A percentile compares a stretch with the other conserved stretches of the same genome.
phyloP scores from a whole-genome alignment of 106 monocot species.

The Posidonia australis region DNA sequence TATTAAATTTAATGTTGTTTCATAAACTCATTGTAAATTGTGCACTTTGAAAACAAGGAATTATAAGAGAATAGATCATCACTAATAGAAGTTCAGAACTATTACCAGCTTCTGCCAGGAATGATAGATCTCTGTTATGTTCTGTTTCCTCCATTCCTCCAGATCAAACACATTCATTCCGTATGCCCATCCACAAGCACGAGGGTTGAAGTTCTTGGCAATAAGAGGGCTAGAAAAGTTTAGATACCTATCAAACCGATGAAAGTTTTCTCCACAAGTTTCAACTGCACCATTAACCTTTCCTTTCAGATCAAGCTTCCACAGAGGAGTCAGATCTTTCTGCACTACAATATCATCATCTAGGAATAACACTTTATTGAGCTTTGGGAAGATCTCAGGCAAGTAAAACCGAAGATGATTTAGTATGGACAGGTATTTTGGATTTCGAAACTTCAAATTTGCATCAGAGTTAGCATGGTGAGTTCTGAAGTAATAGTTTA shows the following conservation, averaged over 20 bases:
- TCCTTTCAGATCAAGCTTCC: constrained; percentile 11
- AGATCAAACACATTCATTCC: constrained; percentile 24
- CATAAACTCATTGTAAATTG: background rate
- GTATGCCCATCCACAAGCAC: constrained; percentile 14
- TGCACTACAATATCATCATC: constrained; percentile 18
- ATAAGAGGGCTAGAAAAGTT: constrained; percentile 9
- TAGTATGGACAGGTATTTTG: constrained; percentile 12
- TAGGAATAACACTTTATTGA: constrained; percentile 15
- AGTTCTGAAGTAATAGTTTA: constrained; percentile 10
- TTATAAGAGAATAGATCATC: too few relatives aligned
- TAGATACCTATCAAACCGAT: constrained; percentile 9
- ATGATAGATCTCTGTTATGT: constrained; percentile 13
- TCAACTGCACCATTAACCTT: constrained; percentile 17
- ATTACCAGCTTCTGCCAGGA: constrained; percentile 16
- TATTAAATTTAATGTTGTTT: too few relatives aligned
- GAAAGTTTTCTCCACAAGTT: constrained; percentile 13
- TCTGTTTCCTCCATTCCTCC: constrained; percentile 10
- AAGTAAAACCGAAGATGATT: constrained; percentile 18
- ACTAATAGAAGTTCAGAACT: background rate
- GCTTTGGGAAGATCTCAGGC: constrained; percentile 11
- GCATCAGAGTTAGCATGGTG: constrained; percentile 2
- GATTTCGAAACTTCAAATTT: constrained; percentile 8
- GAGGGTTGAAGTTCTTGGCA: constrained; percentile 7
- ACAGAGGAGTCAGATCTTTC: constrained; percentile 13
- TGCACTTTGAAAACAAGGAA: background rate